Conservation (phyloP, 176 grass and related monocot genomes). For the Eleusine coracana region DNA sequence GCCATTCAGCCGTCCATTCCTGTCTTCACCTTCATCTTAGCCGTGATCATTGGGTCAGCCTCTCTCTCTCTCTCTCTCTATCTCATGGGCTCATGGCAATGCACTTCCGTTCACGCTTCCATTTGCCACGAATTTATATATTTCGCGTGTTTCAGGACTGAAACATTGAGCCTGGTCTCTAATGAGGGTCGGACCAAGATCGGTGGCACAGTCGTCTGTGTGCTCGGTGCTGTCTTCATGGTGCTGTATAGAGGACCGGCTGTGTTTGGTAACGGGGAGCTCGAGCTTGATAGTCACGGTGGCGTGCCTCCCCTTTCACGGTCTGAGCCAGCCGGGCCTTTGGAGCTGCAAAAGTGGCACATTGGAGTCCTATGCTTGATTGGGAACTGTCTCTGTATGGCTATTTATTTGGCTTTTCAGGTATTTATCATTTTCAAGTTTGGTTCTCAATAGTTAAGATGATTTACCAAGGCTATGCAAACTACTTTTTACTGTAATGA, state of each 20-base stretch:
- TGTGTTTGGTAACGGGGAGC: slow-evolving; percentile 53
- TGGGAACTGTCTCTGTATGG: slow-evolving; percentile 88
- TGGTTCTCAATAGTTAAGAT: not conserved
- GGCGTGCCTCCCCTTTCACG: slow-evolving; percentile 50
- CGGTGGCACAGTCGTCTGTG: slow-evolving; percentile 71
- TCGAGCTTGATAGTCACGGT: slow-evolving; percentile 38
- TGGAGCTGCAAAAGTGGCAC: slow-evolving; percentile 72
- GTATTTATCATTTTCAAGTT: slow-evolving; percentile 43
- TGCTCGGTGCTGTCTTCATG: slow-evolving; percentile 75
- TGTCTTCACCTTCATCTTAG: slow-evolving; percentile 87
- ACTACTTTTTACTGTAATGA: not conserved
- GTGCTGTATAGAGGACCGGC: slow-evolving; percentile 74
- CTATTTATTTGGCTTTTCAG: slow-evolving; percentile 85
- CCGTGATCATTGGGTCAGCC: slow-evolving; percentile 64
- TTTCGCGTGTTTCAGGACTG: slow-evolving; percentile 56
- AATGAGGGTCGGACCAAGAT: slow-evolving; percentile 66
- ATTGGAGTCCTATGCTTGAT: slow-evolving; percentile 81
- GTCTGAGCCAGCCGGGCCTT: slow-evolving; percentile 42
- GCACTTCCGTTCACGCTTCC: not conserved
- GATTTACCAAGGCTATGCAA: slow-evolving; percentile 14
- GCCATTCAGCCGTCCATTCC: slow-evolving; percentile 85
- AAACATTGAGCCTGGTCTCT: slow-evolving; percentile 60
- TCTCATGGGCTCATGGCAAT: not conserved
- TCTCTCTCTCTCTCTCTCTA: not conserved
- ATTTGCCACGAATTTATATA: not conserved